These are phyloP conservation scores for Phanerochaete sordida DNA, from an alignment of 768 basidiomycete species.

Conservation along the genomic window DNA sequence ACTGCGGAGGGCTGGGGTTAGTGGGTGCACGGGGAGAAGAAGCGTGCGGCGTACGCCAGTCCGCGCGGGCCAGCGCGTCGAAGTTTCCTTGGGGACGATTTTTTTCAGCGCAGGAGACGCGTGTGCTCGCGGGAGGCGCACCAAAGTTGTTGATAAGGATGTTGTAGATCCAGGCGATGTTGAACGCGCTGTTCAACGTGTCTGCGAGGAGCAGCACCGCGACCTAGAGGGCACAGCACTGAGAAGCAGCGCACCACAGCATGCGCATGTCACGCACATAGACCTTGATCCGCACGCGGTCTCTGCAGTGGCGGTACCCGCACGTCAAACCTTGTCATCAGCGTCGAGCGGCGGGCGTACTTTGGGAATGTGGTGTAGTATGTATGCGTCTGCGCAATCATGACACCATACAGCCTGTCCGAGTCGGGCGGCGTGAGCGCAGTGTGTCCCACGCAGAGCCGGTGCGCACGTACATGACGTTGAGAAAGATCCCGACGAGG, in stretches of 20 bases:
- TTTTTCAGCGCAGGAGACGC: background rate
- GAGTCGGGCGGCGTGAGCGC: background rate
- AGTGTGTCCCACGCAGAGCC: background rate
- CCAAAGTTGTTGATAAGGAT: slow-evolving; percentile 14
- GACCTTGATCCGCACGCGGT: background rate
- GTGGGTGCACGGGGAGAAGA: background rate
- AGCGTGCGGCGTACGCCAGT: background rate
- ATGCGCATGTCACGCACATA: background rate
- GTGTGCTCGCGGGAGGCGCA: background rate
- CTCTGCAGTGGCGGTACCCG: background rate
- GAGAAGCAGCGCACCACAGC: background rate
- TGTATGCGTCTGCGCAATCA: slow-evolving; percentile 3
- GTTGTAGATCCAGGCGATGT: slow-evolving; percentile 15
- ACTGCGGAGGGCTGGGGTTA: too few relatives aligned
- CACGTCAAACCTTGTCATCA: background rate
- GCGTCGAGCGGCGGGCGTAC: background rate
- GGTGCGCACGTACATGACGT: background rate
- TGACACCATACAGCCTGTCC: slow-evolving; percentile 5
- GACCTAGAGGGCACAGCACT: slow-evolving; percentile 4
- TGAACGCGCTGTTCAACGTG: slow-evolving; percentile 14
- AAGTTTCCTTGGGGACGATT: background rate
- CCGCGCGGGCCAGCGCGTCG: background rate
- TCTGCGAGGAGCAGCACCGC: slow-evolving; percentile 11
- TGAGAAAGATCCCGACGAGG: slow-evolving; percentile 10
- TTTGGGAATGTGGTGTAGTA: slow-evolving; percentile 4